Percentiles rank a stretch among this genome's conserved stretches.
Conservation (phyloP, 208 protist genomes). For the Wallacemonas rigidus region DNA sequence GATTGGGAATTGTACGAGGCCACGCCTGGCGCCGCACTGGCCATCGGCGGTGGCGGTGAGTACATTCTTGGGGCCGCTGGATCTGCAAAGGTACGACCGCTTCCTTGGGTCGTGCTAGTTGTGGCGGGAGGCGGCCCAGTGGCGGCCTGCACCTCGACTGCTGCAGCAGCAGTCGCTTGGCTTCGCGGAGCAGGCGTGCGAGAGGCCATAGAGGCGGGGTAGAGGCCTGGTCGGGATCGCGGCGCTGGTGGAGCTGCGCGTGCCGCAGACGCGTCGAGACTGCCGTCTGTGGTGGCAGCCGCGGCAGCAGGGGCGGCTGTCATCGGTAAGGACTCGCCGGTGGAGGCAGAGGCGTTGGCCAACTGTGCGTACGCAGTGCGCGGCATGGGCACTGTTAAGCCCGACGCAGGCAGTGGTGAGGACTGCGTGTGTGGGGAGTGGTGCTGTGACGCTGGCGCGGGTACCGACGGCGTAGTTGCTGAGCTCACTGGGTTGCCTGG, state of each 20-base stretch:
- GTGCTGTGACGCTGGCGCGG: slow-evolving; percentile 6
- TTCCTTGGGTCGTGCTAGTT: too few species aligned
- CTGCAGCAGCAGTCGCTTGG: not conserved
- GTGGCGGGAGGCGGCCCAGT: too few species aligned
- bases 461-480: not conserved
- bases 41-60: not conserved
- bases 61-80: not conserved
- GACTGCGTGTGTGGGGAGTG: slow-evolving; percentile 21
- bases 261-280: not conserved
- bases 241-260: not conserved
- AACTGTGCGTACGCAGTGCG: slow-evolving; percentile 21
- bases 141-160: not conserved
- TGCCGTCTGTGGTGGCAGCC: not conserved
- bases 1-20: too few species aligned
- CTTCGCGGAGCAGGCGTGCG: slow-evolving; percentile 12
- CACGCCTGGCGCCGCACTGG: too few species aligned
- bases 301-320: not conserved
- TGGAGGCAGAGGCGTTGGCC: slow-evolving; percentile 6
- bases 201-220: not conserved
- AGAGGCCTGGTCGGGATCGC: not conserved
- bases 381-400: slow-evolving; percentile 20
- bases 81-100: too few species aligned
- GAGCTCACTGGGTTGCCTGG: not conserved
- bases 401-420: slow-evolving; percentile 13
- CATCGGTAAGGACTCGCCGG: not conserved